Evolutionary conservation across 805 yeast genomes (phyloP), one percentile per base, ranked within the genome.

Genomic region (Candida berthetii): DNA sequence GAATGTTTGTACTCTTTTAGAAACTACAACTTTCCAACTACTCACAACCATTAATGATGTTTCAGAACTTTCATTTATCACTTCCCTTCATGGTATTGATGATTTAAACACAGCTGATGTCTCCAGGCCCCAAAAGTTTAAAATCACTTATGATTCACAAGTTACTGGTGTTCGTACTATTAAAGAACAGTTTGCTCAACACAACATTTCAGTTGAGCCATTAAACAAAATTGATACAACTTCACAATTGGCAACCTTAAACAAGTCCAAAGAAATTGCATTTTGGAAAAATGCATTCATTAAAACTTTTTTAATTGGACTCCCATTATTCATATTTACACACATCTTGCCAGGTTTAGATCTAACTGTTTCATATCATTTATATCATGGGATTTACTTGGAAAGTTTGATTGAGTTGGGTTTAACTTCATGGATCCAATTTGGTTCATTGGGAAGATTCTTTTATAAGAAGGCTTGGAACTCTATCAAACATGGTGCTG

Each of bases 251-350:
- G 78, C 75, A 32, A 59, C 85, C 2, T 66, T 93, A 24, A 70
- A 86, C 1, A 79, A 85, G 49, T 69, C 74, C 8, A 78, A 80
- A 49, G 97, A 91, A 47, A 80, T 86, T 36, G 63, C 67, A 39
- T 77, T 72, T 53, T 93, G 96, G 95, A 73, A 70, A 44, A 47
- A 58, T 9, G 80, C 71, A 44, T 76, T 85, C 44, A 45, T 75
- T 40, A 69, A 62, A 39, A 59, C 89, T 7, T 53, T 80, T 3
- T 18, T 69, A 0, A 64, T 80, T 42, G 90, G 95, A 0, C 22
- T 78, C 0, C 89, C 96, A 0, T 74, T 87, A 7, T 60, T 82
- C 47, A 52, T 62, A 2, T 31, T 69, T 13, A 65, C 77, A 31
- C 76, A 79, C 59, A 54, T 79, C 0, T 54, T 64, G 45, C 82